A percentile compares a stretch with the other conserved stretches of the same genome.
Conservation (phyloP, 768 basidiomycete species). For the Boletus pseudopeckii region DNA sequence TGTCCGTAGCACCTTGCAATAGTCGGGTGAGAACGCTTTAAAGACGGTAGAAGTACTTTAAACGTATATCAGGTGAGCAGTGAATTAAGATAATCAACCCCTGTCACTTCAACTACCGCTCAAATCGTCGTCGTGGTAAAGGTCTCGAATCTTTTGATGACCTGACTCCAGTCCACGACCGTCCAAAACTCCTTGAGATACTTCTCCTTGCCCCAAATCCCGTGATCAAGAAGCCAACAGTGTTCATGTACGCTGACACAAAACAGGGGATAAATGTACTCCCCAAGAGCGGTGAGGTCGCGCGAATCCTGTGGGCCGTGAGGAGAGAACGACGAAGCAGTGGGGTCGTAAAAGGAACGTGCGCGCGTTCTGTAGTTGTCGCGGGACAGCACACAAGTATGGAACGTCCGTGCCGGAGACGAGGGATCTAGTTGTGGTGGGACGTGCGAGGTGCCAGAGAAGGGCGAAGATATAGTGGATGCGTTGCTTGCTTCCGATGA, state of each 20-base stretch:
- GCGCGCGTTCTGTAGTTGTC: slow-evolving; percentile 8
- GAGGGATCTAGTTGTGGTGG: slow-evolving; percentile 30
- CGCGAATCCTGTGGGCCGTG: slow-evolving; percentile 17
- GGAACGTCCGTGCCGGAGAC: slow-evolving; percentile 30
- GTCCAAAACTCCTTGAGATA: slow-evolving; percentile 84
- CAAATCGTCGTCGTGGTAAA: slow-evolving; percentile 17
- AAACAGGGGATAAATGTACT: slow-evolving; percentile 67
- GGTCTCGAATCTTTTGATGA: slow-evolving; percentile 34
- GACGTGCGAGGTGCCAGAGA: slow-evolving; percentile 39
- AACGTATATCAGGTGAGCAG: slow-evolving; percentile 18
- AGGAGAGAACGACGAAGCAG: neutral
- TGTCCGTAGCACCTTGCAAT: neutral
- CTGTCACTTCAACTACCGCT: slow-evolving; percentile 2
- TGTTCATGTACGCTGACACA: slow-evolving; percentile 81
- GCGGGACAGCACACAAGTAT: slow-evolving; percentile 17
- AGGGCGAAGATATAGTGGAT: slow-evolving; percentile 38
- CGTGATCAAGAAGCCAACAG: slow-evolving; percentile 85
- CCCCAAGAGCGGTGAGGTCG: slow-evolving; percentile 39
- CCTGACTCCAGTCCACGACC: slow-evolving; percentile 73
- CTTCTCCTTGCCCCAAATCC: slow-evolving; percentile 87
- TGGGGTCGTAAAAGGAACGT: slow-evolving; percentile 30
- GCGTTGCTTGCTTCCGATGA: slow-evolving; percentile 27
- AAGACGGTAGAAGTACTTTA: slow-evolving; percentile 15
- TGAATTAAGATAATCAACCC: slow-evolving; percentile 18
- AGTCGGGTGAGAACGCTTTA: neutral